phyloP scores from a whole-genome alignment of 202 grass and related monocot species.

The Carex arenaria region DNA sequence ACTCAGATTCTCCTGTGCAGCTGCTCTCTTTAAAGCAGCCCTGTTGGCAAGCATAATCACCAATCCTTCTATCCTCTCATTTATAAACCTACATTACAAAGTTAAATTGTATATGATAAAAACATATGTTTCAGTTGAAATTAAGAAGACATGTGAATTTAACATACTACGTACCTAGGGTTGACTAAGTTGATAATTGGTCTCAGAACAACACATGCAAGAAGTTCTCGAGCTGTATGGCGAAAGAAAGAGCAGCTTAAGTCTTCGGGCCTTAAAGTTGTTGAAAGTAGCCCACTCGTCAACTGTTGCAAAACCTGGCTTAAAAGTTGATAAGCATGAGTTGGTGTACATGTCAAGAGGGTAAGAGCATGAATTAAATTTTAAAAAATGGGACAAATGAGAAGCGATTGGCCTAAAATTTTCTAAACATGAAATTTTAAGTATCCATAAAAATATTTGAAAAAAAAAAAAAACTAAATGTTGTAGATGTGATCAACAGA shows the following conservation, averaged over 20 bases:
- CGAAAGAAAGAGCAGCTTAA: slow-evolving; percentile 78
- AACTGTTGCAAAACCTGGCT: slow-evolving; percentile 76
- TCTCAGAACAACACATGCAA: slow-evolving; percentile 80
- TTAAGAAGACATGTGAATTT: slow-evolving; percentile 14
- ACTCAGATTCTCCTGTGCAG: slow-evolving; percentile 39
- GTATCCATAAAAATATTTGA: not conserved
- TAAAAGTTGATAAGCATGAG: slow-evolving; percentile 19
- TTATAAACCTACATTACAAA: slow-evolving; percentile 81
- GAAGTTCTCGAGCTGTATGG: slow-evolving; percentile 75
- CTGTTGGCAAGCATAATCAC: slow-evolving; percentile 63
- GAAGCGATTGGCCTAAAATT: not conserved
- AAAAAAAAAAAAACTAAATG: not conserved
- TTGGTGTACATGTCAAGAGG: not conserved
- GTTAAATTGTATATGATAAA: slow-evolving; percentile 13
- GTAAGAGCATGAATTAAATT: not conserved
- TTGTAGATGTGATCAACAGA: not conserved
- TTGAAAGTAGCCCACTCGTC: slow-evolving; percentile 60
- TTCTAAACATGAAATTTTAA: not conserved
- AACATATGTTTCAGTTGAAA: not conserved
- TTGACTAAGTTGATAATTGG: slow-evolving; percentile 85
- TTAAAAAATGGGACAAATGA: not conserved
- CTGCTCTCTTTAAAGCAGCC: slow-evolving; percentile 41
- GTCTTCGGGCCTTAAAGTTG: slow-evolving; percentile 67
- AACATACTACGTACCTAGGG: slow-evolving; percentile 59
- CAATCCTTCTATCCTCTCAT: slow-evolving; percentile 88